Conservation (phyloP, 75 land plant genomes). For the Pseudotsuga menziesii region DNA sequence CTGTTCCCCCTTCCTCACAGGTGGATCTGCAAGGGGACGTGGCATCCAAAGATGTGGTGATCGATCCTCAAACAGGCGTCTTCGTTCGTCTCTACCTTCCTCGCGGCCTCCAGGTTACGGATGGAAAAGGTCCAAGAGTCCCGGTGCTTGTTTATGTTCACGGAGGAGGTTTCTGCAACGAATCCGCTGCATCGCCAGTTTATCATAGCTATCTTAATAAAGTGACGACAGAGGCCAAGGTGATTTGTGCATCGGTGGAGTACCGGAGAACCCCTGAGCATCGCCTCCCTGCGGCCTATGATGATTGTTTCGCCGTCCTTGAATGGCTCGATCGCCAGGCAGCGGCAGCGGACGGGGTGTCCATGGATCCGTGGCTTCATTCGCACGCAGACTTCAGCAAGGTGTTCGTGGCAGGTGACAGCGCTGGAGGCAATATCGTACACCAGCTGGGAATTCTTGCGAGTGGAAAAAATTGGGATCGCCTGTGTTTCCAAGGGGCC, state of each 20-base stretch:
- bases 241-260: slow-evolving; percentile 44
- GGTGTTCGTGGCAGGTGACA: slow-evolving; percentile 60
- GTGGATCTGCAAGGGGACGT: slow-evolving; percentile 11
- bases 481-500: slow-evolving; percentile 12
- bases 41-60: slow-evolving; percentile 29
- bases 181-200: slow-evolving; percentile 19
- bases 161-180: slow-evolving; percentile 46
- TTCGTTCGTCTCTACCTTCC: slow-evolving; percentile 37
- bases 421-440: slow-evolving; percentile 71
- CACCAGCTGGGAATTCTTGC: slow-evolving; percentile 48
- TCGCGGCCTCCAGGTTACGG: slow-evolving; percentile 5
- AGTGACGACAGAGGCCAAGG: slow-evolving; percentile 26
- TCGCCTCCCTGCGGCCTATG: slow-evolving; percentile 49
- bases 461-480: slow-evolving; percentile 5
- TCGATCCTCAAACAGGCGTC: slow-evolving; percentile 18
- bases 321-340: slow-evolving; percentile 26
- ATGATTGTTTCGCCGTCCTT: slow-evolving; percentile 41
- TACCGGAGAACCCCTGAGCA: slow-evolving; percentile 54
- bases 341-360: too few species aligned
- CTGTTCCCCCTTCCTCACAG: slow-evolving; percentile 15
- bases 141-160: slow-evolving; percentile 53
- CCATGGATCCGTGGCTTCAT: slow-evolving; percentile 25
- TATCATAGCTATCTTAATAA: slow-evolving; percentile 29
- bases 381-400: slow-evolving; percentile 33
- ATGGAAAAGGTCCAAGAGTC: background rate